Evolutionary conservation across 371 early-diverging fungal species (phyloP).

Genomic region (Mucor irregularis): DNA sequence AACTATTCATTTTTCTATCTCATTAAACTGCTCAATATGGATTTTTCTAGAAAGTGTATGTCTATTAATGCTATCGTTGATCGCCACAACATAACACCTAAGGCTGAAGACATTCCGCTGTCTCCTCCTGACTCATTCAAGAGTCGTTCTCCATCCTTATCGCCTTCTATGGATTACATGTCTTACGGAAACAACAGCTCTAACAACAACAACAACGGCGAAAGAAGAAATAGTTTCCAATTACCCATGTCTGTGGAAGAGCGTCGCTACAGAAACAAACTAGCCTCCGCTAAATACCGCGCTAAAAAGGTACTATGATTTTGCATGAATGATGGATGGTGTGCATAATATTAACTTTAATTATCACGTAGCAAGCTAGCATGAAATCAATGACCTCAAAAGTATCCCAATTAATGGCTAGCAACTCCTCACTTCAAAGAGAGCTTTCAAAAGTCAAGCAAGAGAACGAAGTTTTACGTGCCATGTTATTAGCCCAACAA

Average conservation of each 20-base stretch:
- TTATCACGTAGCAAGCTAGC: conserved; percentile 14
- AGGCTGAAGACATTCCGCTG: conserved; percentile 15
- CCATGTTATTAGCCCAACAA: conserved; percentile 15
- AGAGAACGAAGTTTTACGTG: conserved; percentile 23
- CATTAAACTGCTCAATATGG: conserved; percentile 15
- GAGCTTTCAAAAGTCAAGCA: conserved; percentile 21
- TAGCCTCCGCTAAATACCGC: conserved; percentile 30
- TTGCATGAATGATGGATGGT: too few relatives aligned
- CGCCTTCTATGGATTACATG: conserved; percentile 13
- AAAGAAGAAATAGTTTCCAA: conserved; percentile 16
- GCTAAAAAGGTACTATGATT: conserved; percentile 21
- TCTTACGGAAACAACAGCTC: too few relatives aligned
- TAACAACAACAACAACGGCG: not conserved
- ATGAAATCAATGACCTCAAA: conserved; percentile 23
- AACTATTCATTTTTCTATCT: not conserved
- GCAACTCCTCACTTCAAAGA: conserved; percentile 12
- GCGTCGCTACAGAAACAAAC: conserved; percentile 20
- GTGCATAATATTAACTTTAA: not conserved
- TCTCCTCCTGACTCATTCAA: conserved; percentile 30
- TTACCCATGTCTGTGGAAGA: conserved; percentile 25
- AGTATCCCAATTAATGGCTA: conserved; percentile 18
- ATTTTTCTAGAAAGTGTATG: conserved; percentile 29
- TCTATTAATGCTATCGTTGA: conserved; percentile 35
- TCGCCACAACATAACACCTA: too few relatives aligned
- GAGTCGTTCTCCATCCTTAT: conserved; percentile 19